Base-by-base conservation (phyloP, 2,329 filamentous ascomycete species). In the Fusarium oxysporum region DNA sequence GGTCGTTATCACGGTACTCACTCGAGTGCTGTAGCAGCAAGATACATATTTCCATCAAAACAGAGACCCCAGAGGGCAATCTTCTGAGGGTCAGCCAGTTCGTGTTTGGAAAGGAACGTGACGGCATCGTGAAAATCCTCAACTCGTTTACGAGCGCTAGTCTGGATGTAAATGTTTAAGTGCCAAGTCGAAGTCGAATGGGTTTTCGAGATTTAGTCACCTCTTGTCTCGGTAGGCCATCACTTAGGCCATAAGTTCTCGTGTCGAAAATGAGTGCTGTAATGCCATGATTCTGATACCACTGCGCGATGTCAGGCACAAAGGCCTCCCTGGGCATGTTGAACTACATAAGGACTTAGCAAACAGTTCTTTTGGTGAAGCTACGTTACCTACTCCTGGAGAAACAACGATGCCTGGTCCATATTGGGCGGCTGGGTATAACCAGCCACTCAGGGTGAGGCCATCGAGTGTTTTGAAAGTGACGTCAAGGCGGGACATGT, bases 31-130 rank as follows among this genome's bases (percentile, higher is more conserved):
- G 48, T 51, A 14, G 48, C 48, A 37, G 32, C 48, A 16, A 51
- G 48, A 25, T 32, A 35, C 48, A 51, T 51, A 10, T 51, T 51
- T 7, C 48, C 48, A 35, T 51, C 48, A 6, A 51, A 51, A 14
- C 48, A 51, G n/a, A 51, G 48, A 12, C 48, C 48, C 48, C 48
- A 51, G 8, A 51, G 48, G 5, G 48, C 48, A 51, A 51, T 51
- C n/a, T 51, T 51, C 48, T 51, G 10, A 25, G 32, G 48, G 32
- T 51, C 48, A 25, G 37, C 48, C 5, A 51, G n/a, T 35, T 51
- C 48, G 16, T 51, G 32, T 3, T 51, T 51, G 32, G 48, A 51
- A 37, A 51, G 48, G 12, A 37, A 51, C 11, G 48, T 51, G 16
- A 51, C 48, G 8, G 48, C 48, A 25, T 51, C 48, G 14, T 51